These are phyloP conservation scores for Penicillium carneum DNA, from an alignment of 2,329 filamentous ascomycete species.

Conservation along the genomic window DNA sequence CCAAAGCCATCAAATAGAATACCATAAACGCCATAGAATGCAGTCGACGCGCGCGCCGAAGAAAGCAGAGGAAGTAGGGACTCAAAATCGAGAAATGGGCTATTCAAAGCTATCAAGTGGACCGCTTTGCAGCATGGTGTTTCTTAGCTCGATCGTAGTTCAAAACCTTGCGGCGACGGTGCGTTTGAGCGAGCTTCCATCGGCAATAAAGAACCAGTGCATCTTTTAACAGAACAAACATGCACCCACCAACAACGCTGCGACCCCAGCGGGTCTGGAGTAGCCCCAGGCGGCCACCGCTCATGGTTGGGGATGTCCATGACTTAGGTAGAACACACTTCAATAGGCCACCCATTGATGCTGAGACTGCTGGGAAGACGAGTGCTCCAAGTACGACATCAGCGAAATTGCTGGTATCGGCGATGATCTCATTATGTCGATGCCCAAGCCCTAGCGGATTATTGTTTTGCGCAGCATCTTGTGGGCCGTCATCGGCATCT, in stretches of 20 bases:
- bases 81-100: neutral
- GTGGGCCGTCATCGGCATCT: conserved; percentile 37
- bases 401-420: conserved; percentile 63
- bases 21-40: conserved; percentile 34
- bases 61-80: conserved; percentile 7
- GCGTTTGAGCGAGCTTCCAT: conserved; percentile 57
- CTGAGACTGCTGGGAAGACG: conserved; percentile 81
- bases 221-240: conserved; percentile 85
- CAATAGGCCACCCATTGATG: conserved; percentile 77
- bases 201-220: conserved; percentile 66
- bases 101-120: conserved; percentile 2
- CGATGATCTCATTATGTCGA: conserved; percentile 58
- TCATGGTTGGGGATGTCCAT: conserved; percentile 61
- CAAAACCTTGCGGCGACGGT: conserved; percentile 56
- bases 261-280: conserved; percentile 87
- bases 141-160: conserved; percentile 56
- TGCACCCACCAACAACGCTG: conserved; percentile 84
- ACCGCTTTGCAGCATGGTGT: conserved; percentile 37
- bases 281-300: conserved; percentile 65
- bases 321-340: conserved; percentile 70
- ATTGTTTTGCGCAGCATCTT: conserved; percentile 34
- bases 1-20: conserved; percentile 21
- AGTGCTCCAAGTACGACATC: conserved; percentile 72
- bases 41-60: conserved; percentile 20
- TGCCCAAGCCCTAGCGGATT: conserved; percentile 45